Base-by-base conservation (phyloP, 106 monocot genomes). In the Dendrobium catenatum region DNA sequence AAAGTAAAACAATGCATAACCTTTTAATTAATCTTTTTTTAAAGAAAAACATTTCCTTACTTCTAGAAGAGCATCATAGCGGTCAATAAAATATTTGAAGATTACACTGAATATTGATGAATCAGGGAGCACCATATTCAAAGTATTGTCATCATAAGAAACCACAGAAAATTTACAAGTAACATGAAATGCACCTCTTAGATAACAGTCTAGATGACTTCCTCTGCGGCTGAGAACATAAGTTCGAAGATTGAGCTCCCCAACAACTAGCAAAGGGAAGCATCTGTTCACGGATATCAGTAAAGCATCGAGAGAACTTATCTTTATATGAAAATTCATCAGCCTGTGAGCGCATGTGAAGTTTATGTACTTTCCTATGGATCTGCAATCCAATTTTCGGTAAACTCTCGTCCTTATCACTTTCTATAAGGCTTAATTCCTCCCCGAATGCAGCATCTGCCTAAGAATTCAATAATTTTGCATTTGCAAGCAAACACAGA, bases 401-500 rank as follows among this genome's bases (percentile, higher is more conserved):
- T 74, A 74, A 18, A 20, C 74, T n/a, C 74, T 74, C 40, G 43
- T n/a, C 18, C 74, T 74, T 74, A n/a, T 42, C 74, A n/a, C 43
- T 74, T 74, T 44, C 29, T 20, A 74, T 44, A 74, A 44, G 43
- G 74, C 74, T 74, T 20, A 74, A 44, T 20, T 74, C 74, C 43
- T 74, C 43, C n/a, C 6, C 22, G 1, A 74, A 74, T 74, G 74
- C 74, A 74, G 43, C 5, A 74, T 44, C 74, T 43, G 43, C 42
- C 74, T 74, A 43, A 74, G 43, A 74, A 43, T 74, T 74, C 19
- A 8, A 74, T 74, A 43, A 74, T 74, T 43, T 74, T 74, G 43
- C 74, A 74, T 74, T 37, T 44, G 43, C 74, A 74, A 44, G 42
- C 4, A 74, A 74, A 43, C 74, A 74, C 6, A 13, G 42, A 51